Percentiles rank a stretch among this genome's conserved stretches.
Conservation (phyloP, 2,329 filamentous ascomycete species). For the Clonostachys byssicola region DNA sequence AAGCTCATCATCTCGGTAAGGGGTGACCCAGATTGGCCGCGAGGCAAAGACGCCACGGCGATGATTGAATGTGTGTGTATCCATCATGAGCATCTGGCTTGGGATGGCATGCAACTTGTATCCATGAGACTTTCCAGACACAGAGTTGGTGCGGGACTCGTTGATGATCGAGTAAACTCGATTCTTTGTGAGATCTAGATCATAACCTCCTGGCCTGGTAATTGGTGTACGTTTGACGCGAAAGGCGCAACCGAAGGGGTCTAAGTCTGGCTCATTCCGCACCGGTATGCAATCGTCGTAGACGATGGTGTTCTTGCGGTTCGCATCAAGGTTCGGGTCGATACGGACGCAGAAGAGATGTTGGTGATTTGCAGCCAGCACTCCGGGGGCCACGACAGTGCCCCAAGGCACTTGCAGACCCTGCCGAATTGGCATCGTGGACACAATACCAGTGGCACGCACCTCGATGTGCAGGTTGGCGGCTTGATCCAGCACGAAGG, state of each 20-base stretch:
- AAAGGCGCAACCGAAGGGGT: slow-evolving; percentile 44
- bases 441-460: slow-evolving; percentile 35
- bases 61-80: slow-evolving; percentile 5
- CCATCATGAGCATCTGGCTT: slow-evolving; percentile 33
- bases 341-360: slow-evolving; percentile 63
- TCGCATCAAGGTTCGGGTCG: slow-evolving; percentile 57
- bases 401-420: slow-evolving; percentile 52
- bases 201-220: slow-evolving; percentile 32
- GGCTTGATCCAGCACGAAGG: slow-evolving; percentile 46
- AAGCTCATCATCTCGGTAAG: slow-evolving; percentile 41
- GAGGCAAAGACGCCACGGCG: slow-evolving; percentile 25
- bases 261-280: slow-evolving; percentile 25
- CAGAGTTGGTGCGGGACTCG: slow-evolving; percentile 26
- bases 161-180: slow-evolving; percentile 42
- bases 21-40: slow-evolving; percentile 44
- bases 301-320: slow-evolving; percentile 31
- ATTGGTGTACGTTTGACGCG: slow-evolving; percentile 34
- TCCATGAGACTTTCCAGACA: slow-evolving; percentile 31
- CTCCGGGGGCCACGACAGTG: slow-evolving; percentile 56
- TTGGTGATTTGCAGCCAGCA: slow-evolving; percentile 62
- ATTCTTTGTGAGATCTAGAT: slow-evolving; percentile 40
- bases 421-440: slow-evolving; percentile 41
- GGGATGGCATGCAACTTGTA: slow-evolving; percentile 35
- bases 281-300: slow-evolving; percentile 3
- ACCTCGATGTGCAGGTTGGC: slow-evolving; percentile 29